Base-by-base conservation (phyloP, 108 stramenopile species). In the Cyclotella choctawhatcheeana region DNA sequence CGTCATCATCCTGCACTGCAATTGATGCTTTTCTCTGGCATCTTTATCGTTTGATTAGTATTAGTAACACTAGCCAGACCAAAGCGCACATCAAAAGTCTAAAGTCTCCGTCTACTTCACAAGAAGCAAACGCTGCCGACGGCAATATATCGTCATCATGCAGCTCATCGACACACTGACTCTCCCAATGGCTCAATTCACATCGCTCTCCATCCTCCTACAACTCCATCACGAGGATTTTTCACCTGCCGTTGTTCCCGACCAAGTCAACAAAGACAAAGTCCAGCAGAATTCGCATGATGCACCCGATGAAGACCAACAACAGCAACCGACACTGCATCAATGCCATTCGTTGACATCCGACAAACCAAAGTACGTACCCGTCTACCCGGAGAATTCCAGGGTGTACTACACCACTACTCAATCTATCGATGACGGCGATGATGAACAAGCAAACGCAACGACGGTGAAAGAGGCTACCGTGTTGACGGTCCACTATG, bases 131-230 rank as follows among this genome's bases (percentile, higher is more conserved):
- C n/a, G n/a, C n/a, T n/a, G n/a, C n/a, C n/a, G n/a, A n/a, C n/a
- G n/a, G n/a, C n/a, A n/a, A n/a, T n/a, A n/a, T n/a, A n/a, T n/a
- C n/a, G n/a, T n/a, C 25, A 44, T 17, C 22, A 69, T 79, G 79
- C 71, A 73, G 32, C 79, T 73, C 32, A 60, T 73, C 40, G 65
- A 68, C 59, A 62, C 68, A 37, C 58, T 65, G 40, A 56, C 79
- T 45, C 59, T 79, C 58, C 71, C 71, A 2, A 26, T 26, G 26
- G 59, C 71, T n/a, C 79, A 79, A 63, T 79, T 79, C 71, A 69
- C 79, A 31, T 67, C 71, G 6, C 58, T 79, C 27, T 73, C 79
- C 47, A 64, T 79, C 18, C 32, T 79, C 20, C 44, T 79, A 6
- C 79, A 68, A 29, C 30, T 71, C 30, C 50, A 61, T 43, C 44